Evolutionary conservation across 306 rosid species (phyloP), one percentile per base, ranked within the genome.

Genomic region (Hippophae tibetana): DNA sequence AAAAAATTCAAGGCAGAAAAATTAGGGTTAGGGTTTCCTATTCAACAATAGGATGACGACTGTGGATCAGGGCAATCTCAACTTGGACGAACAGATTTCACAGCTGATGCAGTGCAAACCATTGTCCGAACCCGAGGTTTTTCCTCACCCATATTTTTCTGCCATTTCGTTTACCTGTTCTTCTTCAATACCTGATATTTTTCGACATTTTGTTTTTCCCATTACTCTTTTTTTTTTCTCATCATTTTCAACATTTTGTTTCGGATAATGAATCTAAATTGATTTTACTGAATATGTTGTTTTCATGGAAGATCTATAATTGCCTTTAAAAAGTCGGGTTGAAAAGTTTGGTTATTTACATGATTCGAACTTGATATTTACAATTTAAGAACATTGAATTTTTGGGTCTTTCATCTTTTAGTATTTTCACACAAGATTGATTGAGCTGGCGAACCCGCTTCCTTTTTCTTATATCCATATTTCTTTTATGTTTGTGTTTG

Each of bases 61-160:
- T 57, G 66, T 73, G 38, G 53, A 49, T 49, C 53, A 49, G n/a
- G 53, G 53, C 25, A 76, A 85, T 83, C 85, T 56, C 60, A 84
- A 82, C 68, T 81, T 89, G 56, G 83, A 89, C 57, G 86, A 85
- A 67, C 94, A 89, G 90, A 85, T 89, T 87, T 79, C 93, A 10
- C 94, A 89, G 83, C 94, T 89, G 72, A 83, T 79, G 94, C 86
- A 89, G 80, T 89, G 96, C 94, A 85, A 85, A 66, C 96, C 96
- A 42, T 90, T 89, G 57, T 79, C 88, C n/a, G 96, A 89, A 71
- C 94, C 73, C 47, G 90, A 85, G 94, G 96, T 89, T 69, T 57
- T 49, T 64, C 9, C 40, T 56, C 61, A 3, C 7, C 51, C 26
- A 64, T 23, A 13, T 56, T 42, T 48, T 31, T 31, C 38, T 31